Evolutionary conservation across 345 rosid genomes (phyloP).

Genomic region (Euphorbia pulcherrima): DNA sequence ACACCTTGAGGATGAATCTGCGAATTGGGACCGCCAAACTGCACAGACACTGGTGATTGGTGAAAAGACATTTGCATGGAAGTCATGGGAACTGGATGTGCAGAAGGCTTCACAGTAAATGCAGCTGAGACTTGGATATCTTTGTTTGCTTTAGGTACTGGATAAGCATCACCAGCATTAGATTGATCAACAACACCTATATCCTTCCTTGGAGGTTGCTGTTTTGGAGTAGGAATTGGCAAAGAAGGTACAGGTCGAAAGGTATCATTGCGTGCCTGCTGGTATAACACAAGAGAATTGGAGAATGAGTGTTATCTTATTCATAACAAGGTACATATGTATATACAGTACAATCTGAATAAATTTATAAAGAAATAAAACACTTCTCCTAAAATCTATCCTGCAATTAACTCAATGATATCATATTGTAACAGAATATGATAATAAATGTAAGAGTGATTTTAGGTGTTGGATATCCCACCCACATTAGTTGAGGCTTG

Average conservation of each 20-base stretch:
- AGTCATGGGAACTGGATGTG: conserved; percentile 48
- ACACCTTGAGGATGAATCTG: conserved; percentile 74
- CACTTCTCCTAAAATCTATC: too few relatives aligned
- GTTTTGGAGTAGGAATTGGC: conserved; percentile 57
- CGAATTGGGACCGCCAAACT: conserved; percentile 64
- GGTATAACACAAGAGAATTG: too few relatives aligned
- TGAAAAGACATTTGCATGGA: conserved; percentile 69
- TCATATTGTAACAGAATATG: too few relatives aligned
- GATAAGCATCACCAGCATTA: conserved; percentile 41
- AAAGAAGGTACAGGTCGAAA: conserved; percentile 44
- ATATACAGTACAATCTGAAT: too few relatives aligned
- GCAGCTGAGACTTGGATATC: conserved; percentile 51
- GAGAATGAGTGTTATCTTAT: too few relatives aligned
- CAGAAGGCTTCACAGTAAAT: conserved; percentile 45
- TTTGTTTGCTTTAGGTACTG: conserved; percentile 42
- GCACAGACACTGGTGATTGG: conserved; percentile 63
- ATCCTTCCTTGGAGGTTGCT: conserved; percentile 49
- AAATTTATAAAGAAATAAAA: too few relatives aligned
- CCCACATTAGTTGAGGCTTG: too few relatives aligned
- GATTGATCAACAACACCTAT: conserved; percentile 37
- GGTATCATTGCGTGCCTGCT: conserved; percentile 72
- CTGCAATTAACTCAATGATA: too few relatives aligned
- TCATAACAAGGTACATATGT: too few relatives aligned
- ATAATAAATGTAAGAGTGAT: too few relatives aligned
- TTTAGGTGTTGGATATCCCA: too few relatives aligned